Evolutionary conservation across 2,329 filamentous ascomycete species (phyloP), one percentile per base, ranked within the genome.

Genomic region (Arthrobotrys megalospora): DNA sequence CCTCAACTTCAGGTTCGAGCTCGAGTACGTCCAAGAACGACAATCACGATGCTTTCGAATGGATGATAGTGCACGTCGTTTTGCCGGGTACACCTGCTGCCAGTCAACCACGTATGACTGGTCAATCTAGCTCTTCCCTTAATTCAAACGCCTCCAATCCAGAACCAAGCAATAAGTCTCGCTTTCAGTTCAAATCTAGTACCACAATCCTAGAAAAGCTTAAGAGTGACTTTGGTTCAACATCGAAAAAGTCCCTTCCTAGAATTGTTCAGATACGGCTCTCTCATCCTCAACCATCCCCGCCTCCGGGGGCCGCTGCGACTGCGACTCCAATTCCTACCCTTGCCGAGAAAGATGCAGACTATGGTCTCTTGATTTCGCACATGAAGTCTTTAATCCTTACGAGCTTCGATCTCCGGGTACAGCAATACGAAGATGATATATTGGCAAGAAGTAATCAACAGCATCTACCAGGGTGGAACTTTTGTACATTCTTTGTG

Each of bases 401-500:
- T 28, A 89, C 90, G 5, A 97, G 94, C 0, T 99, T 99, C 83
- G 95, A 98, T 85, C 88, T 91, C 81, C 90, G 96, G 7, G 96
- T 99, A 0, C 90, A 89, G 19, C 95, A 98, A 82, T 99, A 99
- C 83, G 96, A 99, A 84, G 94, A 97, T 76, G 96, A 99, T 81
- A 97, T 99, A 81, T 92, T 93, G 80, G 96, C 97, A 84, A 96
- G 94, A 82, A 95, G 98, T 81, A 89, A 91, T 0, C 94, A 98
- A 83, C 89, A 95, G 55, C 91, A 87, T 38, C 85, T 99, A 16
- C 96, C 96, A 0, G 96, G 96, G 0, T 99, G 96, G 96, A 99
- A 99, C 83, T 99, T 99, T 83, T 98, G 96, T 85, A 99, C 96
- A 0, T 99, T 99, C 83, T 99, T 99, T 83, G 94, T 99, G 14